Conservation (phyloP, 23 red algal species). For the Agarophyton chilense region DNA sequence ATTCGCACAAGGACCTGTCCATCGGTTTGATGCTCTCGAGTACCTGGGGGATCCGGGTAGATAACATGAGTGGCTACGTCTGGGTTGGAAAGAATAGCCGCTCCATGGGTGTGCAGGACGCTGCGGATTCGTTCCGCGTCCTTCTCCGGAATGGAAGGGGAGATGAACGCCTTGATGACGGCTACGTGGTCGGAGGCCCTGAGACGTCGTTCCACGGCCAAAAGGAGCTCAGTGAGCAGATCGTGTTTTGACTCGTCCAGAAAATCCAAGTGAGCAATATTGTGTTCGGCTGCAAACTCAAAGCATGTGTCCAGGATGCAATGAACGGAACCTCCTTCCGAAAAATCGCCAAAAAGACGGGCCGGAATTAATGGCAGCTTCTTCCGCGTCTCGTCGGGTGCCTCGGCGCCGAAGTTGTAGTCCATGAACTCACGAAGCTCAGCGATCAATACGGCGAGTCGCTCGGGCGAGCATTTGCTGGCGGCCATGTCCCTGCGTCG, state of each 20-base stretch:
- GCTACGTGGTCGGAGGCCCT: not conserved
- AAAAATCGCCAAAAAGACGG: constrained; percentile 59
- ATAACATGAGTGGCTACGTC: constrained; percentile 86
- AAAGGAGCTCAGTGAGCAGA: not conserved
- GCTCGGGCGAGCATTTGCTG: constrained; percentile 28
- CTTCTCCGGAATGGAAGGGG: constrained; percentile 5
- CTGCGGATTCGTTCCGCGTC: constrained; percentile 30
- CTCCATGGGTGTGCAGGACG: constrained; percentile 65
- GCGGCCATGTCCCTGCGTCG: not conserved
- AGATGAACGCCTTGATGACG: constrained; percentile 41
- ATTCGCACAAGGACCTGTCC: constrained; percentile 70
- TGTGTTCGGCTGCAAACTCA: constrained; percentile 13
- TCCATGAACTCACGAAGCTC: constrained; percentile 52
- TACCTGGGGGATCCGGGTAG: constrained; percentile 75
- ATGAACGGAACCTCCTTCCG: constrained; percentile 37
- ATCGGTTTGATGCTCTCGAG: constrained; percentile 70
- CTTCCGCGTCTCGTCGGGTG: not conserved
- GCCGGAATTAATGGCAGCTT: constrained; percentile 45
- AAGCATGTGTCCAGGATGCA: constrained; percentile 46
- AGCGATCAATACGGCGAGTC: constrained; percentile 22
- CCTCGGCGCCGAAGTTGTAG: constrained; percentile 23
- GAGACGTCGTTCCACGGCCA: not conserved
- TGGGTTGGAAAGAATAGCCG: constrained; percentile 72
- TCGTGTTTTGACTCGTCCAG: not conserved
- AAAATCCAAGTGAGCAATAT: constrained; percentile 33